Evolutionary conservation across 2,329 filamentous ascomycete genomes (phyloP).

Genomic region (Escovopsis sp.): DNA sequence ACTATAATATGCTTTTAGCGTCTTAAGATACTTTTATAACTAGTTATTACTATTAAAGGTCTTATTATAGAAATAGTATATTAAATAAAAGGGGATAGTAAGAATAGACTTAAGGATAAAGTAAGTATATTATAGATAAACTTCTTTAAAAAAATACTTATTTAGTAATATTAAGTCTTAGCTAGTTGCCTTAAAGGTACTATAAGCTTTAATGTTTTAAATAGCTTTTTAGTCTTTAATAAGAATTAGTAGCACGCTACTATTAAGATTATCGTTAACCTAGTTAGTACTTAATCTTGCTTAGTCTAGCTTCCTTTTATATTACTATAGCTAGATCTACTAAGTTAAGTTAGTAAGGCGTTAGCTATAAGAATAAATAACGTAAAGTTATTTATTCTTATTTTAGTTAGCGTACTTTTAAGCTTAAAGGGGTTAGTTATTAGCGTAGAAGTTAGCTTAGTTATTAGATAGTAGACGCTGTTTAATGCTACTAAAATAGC

Average conservation of each 20-base stretch:
- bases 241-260: background rate
- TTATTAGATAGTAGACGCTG: background rate
- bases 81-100: background rate
- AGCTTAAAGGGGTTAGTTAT: background rate
- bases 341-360: background rate
- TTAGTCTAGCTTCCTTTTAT: background rate
- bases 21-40: background rate
- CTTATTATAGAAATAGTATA: background rate
- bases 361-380: background rate
- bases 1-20: background rate
- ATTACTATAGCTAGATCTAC: background rate
- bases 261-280: too few species aligned
- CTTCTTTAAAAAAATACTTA: background rate
- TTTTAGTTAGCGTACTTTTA: background rate
- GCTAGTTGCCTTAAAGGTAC: too few species aligned
- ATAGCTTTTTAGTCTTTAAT: background rate
- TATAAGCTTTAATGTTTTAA: background rate
- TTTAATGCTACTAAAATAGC: background rate
- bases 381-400: background rate
- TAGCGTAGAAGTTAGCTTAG: background rate
- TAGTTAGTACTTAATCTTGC: too few species aligned
- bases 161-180: background rate
- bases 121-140: background rate
- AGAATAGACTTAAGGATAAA: background rate
- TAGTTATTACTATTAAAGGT: background rate